phyloP scores from a whole-genome alignment of 2,329 filamentous ascomycete species.

The Trichoderma cornu-damae region DNA sequence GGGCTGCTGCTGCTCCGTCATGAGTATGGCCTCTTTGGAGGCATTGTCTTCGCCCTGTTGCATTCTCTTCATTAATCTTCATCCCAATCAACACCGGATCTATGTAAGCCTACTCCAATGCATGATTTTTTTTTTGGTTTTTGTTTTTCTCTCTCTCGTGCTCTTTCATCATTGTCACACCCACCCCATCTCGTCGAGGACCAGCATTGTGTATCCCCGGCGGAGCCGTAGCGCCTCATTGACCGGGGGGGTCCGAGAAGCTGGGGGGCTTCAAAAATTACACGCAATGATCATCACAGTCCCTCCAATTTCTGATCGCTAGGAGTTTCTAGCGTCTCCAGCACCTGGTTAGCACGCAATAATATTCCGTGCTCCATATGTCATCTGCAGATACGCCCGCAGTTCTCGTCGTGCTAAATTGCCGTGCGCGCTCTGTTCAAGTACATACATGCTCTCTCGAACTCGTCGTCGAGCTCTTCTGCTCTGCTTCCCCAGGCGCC shows the following conservation, averaged over 20 bases:
- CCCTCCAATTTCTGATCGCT: conserved; percentile 12
- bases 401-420: background rate
- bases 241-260: conserved; percentile 4
- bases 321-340: background rate
- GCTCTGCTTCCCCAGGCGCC: too few species aligned
- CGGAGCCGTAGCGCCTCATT: conserved; percentile 12
- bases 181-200: background rate
- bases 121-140: background rate
- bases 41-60: background rate
- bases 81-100: background rate
- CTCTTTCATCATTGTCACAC: conserved; percentile 14
- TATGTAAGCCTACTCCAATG: background rate
- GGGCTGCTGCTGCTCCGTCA: background rate
- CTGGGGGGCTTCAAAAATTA: conserved; percentile 10
- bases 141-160: background rate
- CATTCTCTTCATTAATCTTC: background rate
- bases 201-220: background rate
- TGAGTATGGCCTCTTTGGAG: background rate
- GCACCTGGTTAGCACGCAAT: background rate
- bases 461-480: background rate
- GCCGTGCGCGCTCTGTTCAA: background rate
- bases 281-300: conserved; percentile 11
- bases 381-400: background rate
- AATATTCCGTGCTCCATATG: background rate
- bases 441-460: background rate